phyloP scores from a whole-genome alignment of 2,329 filamentous ascomycete species.

The Colletotrichum cuscutae region DNA sequence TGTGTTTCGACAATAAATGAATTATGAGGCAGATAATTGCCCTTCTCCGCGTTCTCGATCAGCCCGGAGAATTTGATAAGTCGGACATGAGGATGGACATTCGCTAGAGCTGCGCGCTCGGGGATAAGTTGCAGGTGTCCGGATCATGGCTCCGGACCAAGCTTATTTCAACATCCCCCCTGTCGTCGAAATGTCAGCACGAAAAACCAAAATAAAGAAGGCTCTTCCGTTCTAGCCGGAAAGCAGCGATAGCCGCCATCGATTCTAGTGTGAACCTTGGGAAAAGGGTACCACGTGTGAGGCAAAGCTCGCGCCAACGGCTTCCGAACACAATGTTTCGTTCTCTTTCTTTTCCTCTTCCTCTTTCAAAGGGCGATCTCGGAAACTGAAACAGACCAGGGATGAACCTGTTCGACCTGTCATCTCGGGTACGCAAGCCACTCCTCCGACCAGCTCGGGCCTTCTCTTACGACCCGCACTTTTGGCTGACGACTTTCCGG shows the following conservation, averaged over 20 bases:
- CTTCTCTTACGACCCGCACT: not conserved
- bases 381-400: not conserved
- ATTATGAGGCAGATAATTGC: not conserved
- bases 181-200: not conserved
- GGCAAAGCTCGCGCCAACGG: not conserved
- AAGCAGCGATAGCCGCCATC: not conserved
- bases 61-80: not conserved
- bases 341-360: not conserved
- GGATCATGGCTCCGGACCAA: not conserved
- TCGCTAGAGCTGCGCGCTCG: not conserved
- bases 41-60: not conserved
- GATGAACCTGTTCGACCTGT: not conserved
- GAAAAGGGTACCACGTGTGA: not conserved
- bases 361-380: too few species aligned
- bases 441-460: not conserved
- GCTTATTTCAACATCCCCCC: constrained; percentile 2
- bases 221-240: not conserved
- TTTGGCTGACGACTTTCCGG: not conserved
- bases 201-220: not conserved
- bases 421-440: not conserved
- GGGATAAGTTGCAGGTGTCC: not conserved
- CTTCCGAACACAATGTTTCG: not conserved
- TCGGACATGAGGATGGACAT: not conserved
- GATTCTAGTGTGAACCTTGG: too few species aligned
- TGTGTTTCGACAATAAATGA: not conserved